Base-by-base conservation (phyloP, 2,329 filamentous ascomycete species). In the Aspergillus quadrilineatus region DNA sequence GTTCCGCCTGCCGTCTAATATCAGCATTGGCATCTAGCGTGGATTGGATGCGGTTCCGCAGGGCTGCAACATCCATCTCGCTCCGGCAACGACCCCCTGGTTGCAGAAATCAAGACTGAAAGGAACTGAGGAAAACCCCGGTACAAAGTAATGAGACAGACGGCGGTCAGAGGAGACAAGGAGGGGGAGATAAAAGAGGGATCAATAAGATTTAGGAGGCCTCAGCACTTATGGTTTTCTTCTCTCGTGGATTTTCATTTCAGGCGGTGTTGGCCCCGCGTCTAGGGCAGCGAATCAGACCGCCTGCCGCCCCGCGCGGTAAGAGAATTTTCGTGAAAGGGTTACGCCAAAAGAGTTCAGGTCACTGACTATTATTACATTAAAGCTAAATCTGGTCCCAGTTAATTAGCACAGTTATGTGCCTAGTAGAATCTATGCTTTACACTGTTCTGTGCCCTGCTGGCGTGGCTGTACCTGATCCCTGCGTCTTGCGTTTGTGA, bases 21-120 rank as follows among this genome's bases (percentile, higher is more conserved):
- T 84, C 82, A 61, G 83, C 81, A 77, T 87, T 85, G 62, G 82
- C 71, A 69, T 85, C 83, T 65, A 88, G 80, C 55, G 85, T 87
- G 67, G 82, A 81, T 74, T 84, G 80, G 69, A 88, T 86, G 70
- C 85, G 82, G 75, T 81, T 81, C 73, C 85, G 78, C 64, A 88
- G 77, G 66, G 77, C 82, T 69, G 79, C 76, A 69, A 83, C 82
- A 74, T 86, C 84, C 84, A 86, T 86, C 69, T 70, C 74, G 69
- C 66, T 69, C 65, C 67, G 65, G 62, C 63, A 62, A 64, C 63
- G 64, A 59, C 65, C 73, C 69, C 69, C 68, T 65, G 65, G 64
- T 66, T 65, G 65, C 54, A 58, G 60, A 65, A 62, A 65, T 63
- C 62, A 61, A 66, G 63, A 61, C 3, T 65, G 59, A 57, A 60